These are phyloP conservation scores for Pisolithus thermaeus DNA, from an alignment of 1,284 basidiomycete species.

Conservation along the genomic window DNA sequence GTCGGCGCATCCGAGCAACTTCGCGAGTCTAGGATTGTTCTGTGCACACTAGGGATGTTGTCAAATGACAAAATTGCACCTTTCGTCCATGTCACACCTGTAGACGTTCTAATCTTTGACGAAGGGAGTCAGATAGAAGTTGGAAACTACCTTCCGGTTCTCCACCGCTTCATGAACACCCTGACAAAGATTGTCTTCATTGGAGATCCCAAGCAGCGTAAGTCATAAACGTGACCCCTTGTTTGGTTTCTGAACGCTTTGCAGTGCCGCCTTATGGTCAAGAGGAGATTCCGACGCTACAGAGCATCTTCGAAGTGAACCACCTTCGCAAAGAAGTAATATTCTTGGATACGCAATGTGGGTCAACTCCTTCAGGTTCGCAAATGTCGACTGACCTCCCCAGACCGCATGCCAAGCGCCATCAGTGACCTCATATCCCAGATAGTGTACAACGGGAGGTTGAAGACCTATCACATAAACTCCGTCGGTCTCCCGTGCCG, in stretches of 20 bases:
- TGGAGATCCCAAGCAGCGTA: constrained; percentile 73
- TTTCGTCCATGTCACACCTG: constrained; percentile 37
- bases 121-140: constrained; percentile 66
- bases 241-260: constrained; percentile 1
- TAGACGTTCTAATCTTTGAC: constrained; percentile 51
- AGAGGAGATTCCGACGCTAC: constrained; percentile 34
- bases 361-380: constrained; percentile 5
- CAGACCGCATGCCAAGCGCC: constrained; percentile 47
- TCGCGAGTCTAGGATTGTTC: constrained; percentile 45
- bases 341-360: constrained; percentile 43
- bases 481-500: constrained; percentile 11
- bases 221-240: constrained; percentile 14
- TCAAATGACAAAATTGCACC: constrained; percentile 25
- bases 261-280: constrained; percentile 46
- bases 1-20: constrained; percentile 23
- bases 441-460: constrained; percentile 33
- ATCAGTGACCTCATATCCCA: constrained; percentile 45
- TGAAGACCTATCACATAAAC: constrained; percentile 17
- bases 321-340: constrained; percentile 30
- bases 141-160: constrained; percentile 51
- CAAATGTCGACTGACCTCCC: not conserved
- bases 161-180: constrained; percentile 36
- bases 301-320: constrained; percentile 41
- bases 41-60: constrained; percentile 49
- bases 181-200: constrained; percentile 65